Conservation (phyloP, 352 stramenopile genomes). For the Stephanocyclus meneghinianus region DNA sequence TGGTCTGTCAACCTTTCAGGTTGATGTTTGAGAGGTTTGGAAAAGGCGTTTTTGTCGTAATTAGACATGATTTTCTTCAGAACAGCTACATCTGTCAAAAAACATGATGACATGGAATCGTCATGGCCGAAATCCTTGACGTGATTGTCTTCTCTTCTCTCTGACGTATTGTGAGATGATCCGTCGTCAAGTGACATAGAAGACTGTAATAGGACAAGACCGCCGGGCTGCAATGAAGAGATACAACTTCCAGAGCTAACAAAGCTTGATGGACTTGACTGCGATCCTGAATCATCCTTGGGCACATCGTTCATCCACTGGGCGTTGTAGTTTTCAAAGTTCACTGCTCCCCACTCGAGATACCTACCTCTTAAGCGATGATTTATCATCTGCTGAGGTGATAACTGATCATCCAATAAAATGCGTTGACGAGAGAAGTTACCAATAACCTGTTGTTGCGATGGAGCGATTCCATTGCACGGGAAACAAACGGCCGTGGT, state of each 20-base stretch:
- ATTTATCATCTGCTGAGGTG: neutral
- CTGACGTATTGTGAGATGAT: slow-evolving; percentile 34
- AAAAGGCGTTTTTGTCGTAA: slow-evolving; percentile 52
- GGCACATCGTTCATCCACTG: slow-evolving; percentile 29
- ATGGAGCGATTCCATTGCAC: neutral
- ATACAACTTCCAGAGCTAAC: slow-evolving; percentile 44
- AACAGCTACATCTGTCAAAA: neutral
- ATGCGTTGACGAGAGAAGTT: neutral
- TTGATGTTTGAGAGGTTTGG: slow-evolving; percentile 1
- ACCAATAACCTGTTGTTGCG: neutral
- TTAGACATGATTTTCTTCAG: slow-evolving; percentile 57
- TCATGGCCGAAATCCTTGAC: neutral
- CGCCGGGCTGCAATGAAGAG: slow-evolving; percentile 22
- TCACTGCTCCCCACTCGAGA: slow-evolving; percentile 73
- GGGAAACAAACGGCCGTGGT: neutral
- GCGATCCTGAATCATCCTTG: slow-evolving; percentile 24
- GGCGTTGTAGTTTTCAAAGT: slow-evolving; percentile 65
- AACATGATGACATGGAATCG: neutral
- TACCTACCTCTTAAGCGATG: slow-evolving; percentile 31
- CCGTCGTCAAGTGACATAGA: slow-evolving; percentile 39
- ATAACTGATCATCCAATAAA: neutral
- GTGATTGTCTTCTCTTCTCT: slow-evolving; percentile 23
- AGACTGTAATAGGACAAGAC: slow-evolving; percentile 46
- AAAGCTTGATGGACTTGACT: slow-evolving; percentile 59
- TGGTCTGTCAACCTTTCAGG: slow-evolving; percentile 29